Evolutionary conservation across 2,329 filamentous ascomycete genomes (phyloP).

Genomic region (Capronia epimyces): DNA sequence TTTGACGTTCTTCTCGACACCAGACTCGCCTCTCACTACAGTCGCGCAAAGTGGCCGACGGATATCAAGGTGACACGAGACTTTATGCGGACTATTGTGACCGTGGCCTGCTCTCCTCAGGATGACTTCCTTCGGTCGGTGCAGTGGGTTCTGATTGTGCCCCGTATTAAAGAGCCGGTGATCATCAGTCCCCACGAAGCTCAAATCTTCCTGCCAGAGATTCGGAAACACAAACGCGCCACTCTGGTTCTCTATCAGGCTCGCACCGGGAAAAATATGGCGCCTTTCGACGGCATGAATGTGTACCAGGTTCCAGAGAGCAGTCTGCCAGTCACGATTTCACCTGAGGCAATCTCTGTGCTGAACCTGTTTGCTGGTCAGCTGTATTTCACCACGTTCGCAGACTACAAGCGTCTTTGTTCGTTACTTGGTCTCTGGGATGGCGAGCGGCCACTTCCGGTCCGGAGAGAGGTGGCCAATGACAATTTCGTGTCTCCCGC

Average conservation of each 20-base stretch:
- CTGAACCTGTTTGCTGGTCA: constrained; percentile 65
- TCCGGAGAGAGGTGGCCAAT: constrained; percentile 26
- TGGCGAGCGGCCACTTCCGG: constrained; percentile 39
- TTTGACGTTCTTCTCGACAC: constrained; percentile 44
- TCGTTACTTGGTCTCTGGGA: constrained; percentile 25
- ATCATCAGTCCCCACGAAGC: constrained; percentile 60
- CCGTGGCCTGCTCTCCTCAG: constrained; percentile 11
- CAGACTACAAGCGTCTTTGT: constrained; percentile 46
- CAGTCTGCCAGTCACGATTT: constrained; percentile 14
- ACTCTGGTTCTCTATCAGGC: constrained; percentile 51
- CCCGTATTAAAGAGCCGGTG: constrained; percentile 36
- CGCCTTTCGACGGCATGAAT: constrained; percentile 43
- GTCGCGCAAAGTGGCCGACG: constrained; percentile 33
- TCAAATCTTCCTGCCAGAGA: constrained; percentile 42
- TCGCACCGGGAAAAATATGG: constrained; percentile 37
- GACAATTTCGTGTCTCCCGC: constrained; percentile 31
- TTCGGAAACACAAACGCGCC: constrained; percentile 37
- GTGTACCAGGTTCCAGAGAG: constrained; percentile 41
- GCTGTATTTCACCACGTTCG: constrained; percentile 53
- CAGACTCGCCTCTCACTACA: constrained; percentile 5
- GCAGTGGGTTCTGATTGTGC: constrained; percentile 49
- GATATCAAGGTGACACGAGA: constrained; percentile 48
- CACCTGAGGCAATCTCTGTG: constrained; percentile 38
- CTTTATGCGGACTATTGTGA: constrained; percentile 45
- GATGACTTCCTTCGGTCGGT: constrained; percentile 52